A percentile compares a stretch with the other conserved stretches of the same genome.
These are phyloP conservation scores for Pseudopithomyces maydicus DNA, from an alignment of 2,329 filamentous ascomycete genomes.

Conservation along the genomic window DNA sequence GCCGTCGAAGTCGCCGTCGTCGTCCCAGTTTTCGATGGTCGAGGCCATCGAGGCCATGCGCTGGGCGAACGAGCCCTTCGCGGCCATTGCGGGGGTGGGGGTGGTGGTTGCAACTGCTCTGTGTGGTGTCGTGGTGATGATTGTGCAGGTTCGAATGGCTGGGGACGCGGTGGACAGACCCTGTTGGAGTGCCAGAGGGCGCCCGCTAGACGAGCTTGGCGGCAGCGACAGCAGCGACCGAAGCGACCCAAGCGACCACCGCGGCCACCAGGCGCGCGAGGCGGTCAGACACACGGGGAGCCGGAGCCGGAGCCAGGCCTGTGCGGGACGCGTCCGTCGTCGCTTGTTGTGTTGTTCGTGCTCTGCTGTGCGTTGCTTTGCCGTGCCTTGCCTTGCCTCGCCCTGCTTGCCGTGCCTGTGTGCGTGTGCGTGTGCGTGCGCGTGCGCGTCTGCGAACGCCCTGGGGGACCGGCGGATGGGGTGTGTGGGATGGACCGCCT, in stretches of 20 bases:
- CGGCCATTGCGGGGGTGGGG: slow-evolving; percentile 36
- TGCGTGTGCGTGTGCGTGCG: no score
- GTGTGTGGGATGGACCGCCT: not conserved
- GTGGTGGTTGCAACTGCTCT: slow-evolving; percentile 13
- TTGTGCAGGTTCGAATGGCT: slow-evolving; percentile 19
- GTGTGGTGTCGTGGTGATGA: slow-evolving; percentile 14
- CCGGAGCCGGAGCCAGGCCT: not conserved
- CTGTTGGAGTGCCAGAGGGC: not conserved
- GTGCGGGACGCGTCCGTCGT: not conserved
- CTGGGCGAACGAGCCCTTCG: slow-evolving; percentile 43
- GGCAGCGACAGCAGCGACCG: not conserved
- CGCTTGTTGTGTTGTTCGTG: no score
- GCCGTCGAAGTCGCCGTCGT: slow-evolving; percentile 53
- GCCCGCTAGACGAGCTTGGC: slow-evolving; percentile 7
- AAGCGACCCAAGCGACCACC: not conserved
- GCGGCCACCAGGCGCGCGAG: not conserved
- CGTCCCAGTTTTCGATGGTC: slow-evolving; percentile 71
- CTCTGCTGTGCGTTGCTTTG: no score
- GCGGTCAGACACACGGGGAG: not conserved
- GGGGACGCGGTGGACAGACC: slow-evolving; percentile 11
- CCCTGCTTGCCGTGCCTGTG: no score
- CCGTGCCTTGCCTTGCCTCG: no score
- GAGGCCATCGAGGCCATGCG: slow-evolving; percentile 60
- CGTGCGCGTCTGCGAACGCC: not conserved
- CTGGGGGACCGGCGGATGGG: not conserved